phyloP scores from a whole-genome alignment of 352 stramenopile genomes.

The Phytophthora pluvialis region DNA sequence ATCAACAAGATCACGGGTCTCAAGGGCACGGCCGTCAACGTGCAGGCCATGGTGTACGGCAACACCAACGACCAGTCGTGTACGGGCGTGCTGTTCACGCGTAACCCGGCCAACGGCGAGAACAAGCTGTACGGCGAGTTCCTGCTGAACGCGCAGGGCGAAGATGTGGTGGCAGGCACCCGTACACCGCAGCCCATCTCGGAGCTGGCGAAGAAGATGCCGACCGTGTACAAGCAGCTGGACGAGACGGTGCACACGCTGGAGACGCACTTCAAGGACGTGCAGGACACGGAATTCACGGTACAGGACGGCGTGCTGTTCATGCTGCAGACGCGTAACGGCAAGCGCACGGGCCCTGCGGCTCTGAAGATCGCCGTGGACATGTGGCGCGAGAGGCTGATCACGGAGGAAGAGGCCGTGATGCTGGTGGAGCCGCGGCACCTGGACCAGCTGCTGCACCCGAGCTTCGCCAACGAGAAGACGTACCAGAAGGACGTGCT shows the following conservation, averaged over 20 bases:
- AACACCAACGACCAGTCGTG: conserved; percentile 37
- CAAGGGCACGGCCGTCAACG: conserved; percentile 35
- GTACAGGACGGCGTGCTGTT: conserved; percentile 33
- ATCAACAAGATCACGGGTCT: conserved; percentile 39
- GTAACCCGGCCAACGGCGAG: conserved; percentile 30
- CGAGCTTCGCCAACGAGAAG: conserved; percentile 34
- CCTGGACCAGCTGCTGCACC: conserved; percentile 32
- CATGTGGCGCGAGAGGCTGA: conserved; percentile 38
- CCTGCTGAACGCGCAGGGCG: conserved; percentile 34
- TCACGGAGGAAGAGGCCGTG: conserved; percentile 36
- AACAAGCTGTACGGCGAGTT: conserved; percentile 37
- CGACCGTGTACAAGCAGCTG: conserved; percentile 33
- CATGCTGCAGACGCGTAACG: conserved; percentile 35
- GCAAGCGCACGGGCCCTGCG: conserved; percentile 29
- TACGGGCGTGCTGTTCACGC: conserved; percentile 36
- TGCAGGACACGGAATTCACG: conserved; percentile 36
- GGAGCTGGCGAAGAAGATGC: conserved; percentile 34
- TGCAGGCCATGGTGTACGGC: conserved; percentile 36
- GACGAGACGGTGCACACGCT: conserved; percentile 34
- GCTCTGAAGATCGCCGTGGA: conserved; percentile 34
- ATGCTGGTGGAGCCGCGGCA: conserved; percentile 36
- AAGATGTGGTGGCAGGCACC: conserved; percentile 34
- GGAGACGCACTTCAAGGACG: conserved; percentile 40
- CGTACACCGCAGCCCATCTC: conserved; percentile 32
- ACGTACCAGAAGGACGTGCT: conserved; percentile 32